These are phyloP conservation scores for Paracorniculantispora psalliotae DNA, from an alignment of 2,329 filamentous ascomycete genomes.

Conservation along the genomic window DNA sequence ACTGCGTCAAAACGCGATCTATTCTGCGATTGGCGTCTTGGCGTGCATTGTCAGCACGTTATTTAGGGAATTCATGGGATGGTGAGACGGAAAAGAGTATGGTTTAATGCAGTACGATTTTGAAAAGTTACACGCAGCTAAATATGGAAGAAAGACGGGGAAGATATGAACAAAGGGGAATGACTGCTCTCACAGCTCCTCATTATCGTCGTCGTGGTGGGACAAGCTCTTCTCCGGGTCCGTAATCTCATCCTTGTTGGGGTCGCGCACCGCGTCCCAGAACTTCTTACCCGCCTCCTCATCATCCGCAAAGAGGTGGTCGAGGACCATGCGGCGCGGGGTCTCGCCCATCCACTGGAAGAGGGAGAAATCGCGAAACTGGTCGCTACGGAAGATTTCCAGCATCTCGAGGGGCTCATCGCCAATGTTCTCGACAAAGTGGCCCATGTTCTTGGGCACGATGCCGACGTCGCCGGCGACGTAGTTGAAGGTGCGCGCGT, in stretches of 20 bases:
- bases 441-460: constrained; percentile 71
- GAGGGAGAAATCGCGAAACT: constrained; percentile 67
- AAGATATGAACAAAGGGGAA: neutral
- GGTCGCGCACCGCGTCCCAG: constrained; percentile 55
- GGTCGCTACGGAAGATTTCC: constrained; percentile 67
- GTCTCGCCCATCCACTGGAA: constrained; percentile 75
- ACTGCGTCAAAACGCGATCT: neutral
- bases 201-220: neutral
- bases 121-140: neutral
- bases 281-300: constrained; percentile 58
- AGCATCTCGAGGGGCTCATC: constrained; percentile 70
- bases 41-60: neutral
- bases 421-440: constrained; percentile 80
- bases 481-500: constrained; percentile 72
- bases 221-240: constrained; percentile 20
- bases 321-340: constrained; percentile 59
- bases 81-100: neutral
- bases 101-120: neutral
- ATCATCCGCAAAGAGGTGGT: constrained; percentile 61
- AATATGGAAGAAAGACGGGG: neutral
- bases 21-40: constrained; percentile 8
- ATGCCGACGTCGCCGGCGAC: constrained; percentile 70
- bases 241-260: constrained; percentile 53
- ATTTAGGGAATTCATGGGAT: neutral
- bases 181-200: neutral